Conservation (phyloP, 2,329 filamentous ascomycete species). For the Botrytis medusae region DNA sequence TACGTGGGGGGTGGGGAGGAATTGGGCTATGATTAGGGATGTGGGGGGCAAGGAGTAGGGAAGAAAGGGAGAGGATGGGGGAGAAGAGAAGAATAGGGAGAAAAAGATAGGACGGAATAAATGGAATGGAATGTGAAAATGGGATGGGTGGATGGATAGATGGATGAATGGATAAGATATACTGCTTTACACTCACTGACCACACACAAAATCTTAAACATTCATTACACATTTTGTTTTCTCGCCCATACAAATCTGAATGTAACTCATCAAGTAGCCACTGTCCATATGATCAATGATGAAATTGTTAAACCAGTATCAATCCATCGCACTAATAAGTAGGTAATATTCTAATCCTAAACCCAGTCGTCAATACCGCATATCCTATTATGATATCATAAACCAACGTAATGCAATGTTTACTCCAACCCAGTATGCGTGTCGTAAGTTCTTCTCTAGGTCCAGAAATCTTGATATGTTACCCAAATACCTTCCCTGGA, state of each 20-base stretch:
- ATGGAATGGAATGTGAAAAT: neutral
- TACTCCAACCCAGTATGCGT: neutral
- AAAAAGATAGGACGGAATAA: too few species aligned
- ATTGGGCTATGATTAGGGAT: conserved; percentile 35
- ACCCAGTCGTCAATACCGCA: neutral
- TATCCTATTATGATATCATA: neutral
- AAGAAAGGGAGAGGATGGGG: neutral
- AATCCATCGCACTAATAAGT: neutral
- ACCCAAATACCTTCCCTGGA: neutral
- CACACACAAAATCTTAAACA: neutral
- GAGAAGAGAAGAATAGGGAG: neutral
- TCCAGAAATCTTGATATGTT: neutral
- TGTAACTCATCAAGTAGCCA: too few species aligned
- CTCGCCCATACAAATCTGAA: too few species aligned
- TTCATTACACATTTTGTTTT: neutral
- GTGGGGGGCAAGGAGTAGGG: neutral
- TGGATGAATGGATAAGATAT: neutral
- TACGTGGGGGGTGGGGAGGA: conserved; percentile 31
- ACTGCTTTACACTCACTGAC: neutral
- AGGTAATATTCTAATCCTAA: neutral
- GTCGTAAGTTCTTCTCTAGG: neutral
- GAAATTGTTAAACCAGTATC: neutral
- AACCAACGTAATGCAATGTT: neutral
- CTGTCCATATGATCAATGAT: too few species aligned
- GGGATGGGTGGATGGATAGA: neutral